Evolutionary conservation across 1,284 basidiomycete species (phyloP), one percentile per base, ranked within the genome.

Genomic region (Pseudozyma sp.): DNA sequence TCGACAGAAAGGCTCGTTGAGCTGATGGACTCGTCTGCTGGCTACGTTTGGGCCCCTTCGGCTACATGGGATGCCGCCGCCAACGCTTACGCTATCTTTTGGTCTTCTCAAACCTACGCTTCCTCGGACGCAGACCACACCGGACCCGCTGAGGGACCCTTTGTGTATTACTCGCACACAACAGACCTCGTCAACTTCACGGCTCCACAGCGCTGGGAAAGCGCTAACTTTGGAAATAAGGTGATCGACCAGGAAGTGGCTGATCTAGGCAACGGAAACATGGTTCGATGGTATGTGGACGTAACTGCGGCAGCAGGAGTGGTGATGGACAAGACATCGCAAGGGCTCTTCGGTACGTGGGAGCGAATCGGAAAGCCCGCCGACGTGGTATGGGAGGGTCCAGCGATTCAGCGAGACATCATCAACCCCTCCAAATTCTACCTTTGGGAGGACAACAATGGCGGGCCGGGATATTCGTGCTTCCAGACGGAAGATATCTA

Each of bases 371-470:
- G 64, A 14, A 66, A 66, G 48, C 64, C 64, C n/a, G 64, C 21
- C 38, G 34, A 66, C 21, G 64, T 59, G 13, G 57, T 66, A 9
- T 66, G 57, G 52, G 64, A 66, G 21, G 64, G 64, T 3, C 64
- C 64, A 47, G 64, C 64, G 34, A 66, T 66, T 43, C 64, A 59
- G 49, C 52, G 47, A 19, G 64, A 66, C 64, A 66, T 66, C 36
- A 0, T 47, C 39, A 66, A 66, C 58, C 64, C 64, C 11, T 36
- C 48, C 47, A 66, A 66, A 44, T 60, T 51, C 48, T 66, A 66
- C 52, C 43, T 66, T 3, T 66, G 64, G 64, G 64, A 66, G 44
- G 64, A 66, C 52, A 66, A 66, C 53, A 59, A 66, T 48, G 64
- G 64, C 14, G 64, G 64, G 25, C 43, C 57, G 6, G 64, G 64